These are phyloP conservation scores for Trypanosoma boissoni DNA, from an alignment of 208 protist genomes.

Conservation along the genomic window DNA sequence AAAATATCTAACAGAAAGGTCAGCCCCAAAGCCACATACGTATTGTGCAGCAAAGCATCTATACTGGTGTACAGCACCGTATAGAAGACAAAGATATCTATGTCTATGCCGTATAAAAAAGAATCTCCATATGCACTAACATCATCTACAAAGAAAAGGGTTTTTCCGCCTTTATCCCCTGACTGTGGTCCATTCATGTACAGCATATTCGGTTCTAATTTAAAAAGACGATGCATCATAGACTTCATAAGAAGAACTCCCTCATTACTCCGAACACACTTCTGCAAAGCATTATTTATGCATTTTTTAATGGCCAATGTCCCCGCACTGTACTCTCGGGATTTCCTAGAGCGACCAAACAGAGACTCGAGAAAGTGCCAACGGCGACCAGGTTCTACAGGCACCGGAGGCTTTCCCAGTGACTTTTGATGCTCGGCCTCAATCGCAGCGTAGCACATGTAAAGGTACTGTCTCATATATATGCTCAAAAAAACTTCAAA, in stretches of 20 bases:
- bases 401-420: conserved; percentile 26
- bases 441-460: conserved; percentile 71
- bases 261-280: conserved; percentile 62
- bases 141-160: conserved; percentile 85
- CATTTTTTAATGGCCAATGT: conserved; percentile 68
- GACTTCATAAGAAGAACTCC: conserved; percentile 67
- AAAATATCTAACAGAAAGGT: conserved; percentile 63
- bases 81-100: conserved; percentile 74
- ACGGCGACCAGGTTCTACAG: conserved; percentile 25
- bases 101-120: conserved; percentile 71
- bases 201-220: conserved; percentile 76
- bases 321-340: conserved; percentile 44
- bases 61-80: conserved; percentile 64
- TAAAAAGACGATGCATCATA: conserved; percentile 57
- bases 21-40: conserved; percentile 54
- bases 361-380: conserved; percentile 72
- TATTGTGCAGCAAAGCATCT: conserved; percentile 61
- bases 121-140: conserved; percentile 50
- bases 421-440: conserved; percentile 38
- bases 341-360: conserved; percentile 38
- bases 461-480: conserved; percentile 78
- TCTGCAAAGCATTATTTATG: conserved; percentile 72
- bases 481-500: conserved; percentile 81
- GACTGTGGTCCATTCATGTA: conserved; percentile 81
- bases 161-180: conserved; percentile 57